Conservation (phyloP, 1,139 yeast genomes). For the Pichia sp. region DNA sequence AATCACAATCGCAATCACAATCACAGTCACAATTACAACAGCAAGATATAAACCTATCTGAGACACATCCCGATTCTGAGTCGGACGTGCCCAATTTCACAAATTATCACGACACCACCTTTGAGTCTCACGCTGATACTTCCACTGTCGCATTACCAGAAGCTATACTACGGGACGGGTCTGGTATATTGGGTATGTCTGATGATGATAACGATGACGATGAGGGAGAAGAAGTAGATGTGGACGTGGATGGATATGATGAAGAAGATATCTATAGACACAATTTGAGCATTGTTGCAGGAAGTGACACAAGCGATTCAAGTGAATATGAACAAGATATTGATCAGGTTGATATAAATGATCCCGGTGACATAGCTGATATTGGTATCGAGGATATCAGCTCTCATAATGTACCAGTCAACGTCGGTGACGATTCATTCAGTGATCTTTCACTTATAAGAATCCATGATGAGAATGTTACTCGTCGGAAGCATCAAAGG, state of each 20-base stretch:
- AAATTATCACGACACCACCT: slow-evolving; percentile 11
- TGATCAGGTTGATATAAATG: neutral
- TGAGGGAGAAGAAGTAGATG: slow-evolving; percentile 2
- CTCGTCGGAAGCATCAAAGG: slow-evolving; percentile 2
- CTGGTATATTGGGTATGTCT: slow-evolving; percentile 15
- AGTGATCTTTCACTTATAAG: neutral
- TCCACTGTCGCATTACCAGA: slow-evolving; percentile 27
- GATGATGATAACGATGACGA: slow-evolving; percentile 6
- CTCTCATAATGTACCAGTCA: neutral
- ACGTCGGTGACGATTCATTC: neutral
- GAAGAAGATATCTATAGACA: slow-evolving; percentile 6
- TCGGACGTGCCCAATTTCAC: slow-evolving; percentile 17
- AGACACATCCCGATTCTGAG: neutral
- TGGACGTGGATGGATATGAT: neutral
- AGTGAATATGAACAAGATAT: slow-evolving; percentile 1
- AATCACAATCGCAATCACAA: slow-evolving; percentile 3
- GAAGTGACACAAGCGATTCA: neutral
- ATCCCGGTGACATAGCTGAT: neutral
- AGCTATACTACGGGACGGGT: slow-evolving; percentile 25
- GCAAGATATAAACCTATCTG: slow-evolving; percentile 1
- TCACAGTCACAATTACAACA: neutral
- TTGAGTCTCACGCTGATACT: slow-evolving; percentile 20
- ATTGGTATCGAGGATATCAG: neutral
- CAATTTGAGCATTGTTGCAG: too few relatives aligned
- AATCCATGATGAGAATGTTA: slow-evolving; percentile 2